A percentile compares a stretch with the other conserved stretches of the same genome.
phyloP scores from a whole-genome alignment of 768 basidiomycete species.

The Panus rudis region DNA sequence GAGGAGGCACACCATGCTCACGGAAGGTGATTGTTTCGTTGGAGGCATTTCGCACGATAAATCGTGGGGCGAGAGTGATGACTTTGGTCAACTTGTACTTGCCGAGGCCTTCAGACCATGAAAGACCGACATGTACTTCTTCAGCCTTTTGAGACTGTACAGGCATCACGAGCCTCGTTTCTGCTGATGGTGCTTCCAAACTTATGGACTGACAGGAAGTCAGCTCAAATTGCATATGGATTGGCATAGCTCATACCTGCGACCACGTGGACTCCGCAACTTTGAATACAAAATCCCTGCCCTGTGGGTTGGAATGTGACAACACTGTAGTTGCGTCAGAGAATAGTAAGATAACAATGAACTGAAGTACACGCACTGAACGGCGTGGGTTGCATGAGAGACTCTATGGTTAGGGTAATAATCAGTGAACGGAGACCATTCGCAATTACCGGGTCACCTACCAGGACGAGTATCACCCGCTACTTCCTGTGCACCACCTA shows the following conservation, averaged over 20 bases:
- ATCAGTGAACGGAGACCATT: background rate
- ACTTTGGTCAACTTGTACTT: slow-evolving; percentile 97
- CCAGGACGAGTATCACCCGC: slow-evolving; percentile 75
- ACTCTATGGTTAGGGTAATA: slow-evolving; percentile 26
- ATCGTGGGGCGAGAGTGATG: slow-evolving; percentile 85
- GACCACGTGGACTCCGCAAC: slow-evolving; percentile 87
- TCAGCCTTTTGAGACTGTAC: slow-evolving; percentile 55
- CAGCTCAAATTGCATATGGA: background rate
- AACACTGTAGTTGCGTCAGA: slow-evolving; percentile 48
- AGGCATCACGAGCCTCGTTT: slow-evolving; percentile 70
- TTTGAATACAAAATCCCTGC: slow-evolving; percentile 79
- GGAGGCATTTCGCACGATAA: slow-evolving; percentile 81
- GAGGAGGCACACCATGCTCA: slow-evolving; percentile 71
- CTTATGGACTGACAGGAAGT: slow-evolving; percentile 54
- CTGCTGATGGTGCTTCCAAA: slow-evolving; percentile 89
- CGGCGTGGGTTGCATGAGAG: slow-evolving; percentile 52
- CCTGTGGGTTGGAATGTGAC: slow-evolving; percentile 72
- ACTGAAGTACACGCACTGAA: slow-evolving; percentile 59
- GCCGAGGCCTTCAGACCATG: slow-evolving; percentile 90
- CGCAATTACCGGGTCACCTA: slow-evolving; percentile 24
- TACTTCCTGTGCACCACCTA: slow-evolving; percentile 63
- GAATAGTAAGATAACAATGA: slow-evolving; percentile 2
- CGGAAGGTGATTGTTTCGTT: slow-evolving; percentile 66
- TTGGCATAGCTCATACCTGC: slow-evolving; percentile 27
- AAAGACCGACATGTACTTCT: slow-evolving; percentile 77